A percentile compares a stretch with the other conserved stretches of the same genome.
Evolutionary conservation across 139 green algal species (phyloP).

Genomic region (Haematococcus lacustris): DNA sequence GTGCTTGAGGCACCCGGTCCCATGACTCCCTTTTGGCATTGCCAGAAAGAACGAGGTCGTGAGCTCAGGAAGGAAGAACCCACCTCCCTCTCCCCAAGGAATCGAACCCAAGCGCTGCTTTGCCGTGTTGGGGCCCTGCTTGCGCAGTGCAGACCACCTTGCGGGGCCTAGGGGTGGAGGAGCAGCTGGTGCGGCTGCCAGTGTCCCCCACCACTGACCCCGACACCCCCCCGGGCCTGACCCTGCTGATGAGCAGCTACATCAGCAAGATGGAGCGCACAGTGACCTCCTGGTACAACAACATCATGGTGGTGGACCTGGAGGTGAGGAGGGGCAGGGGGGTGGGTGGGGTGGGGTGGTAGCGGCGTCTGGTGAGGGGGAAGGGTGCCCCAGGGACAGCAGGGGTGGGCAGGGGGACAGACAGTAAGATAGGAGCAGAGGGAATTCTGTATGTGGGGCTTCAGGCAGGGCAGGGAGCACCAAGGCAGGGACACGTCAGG

Average conservation of each 20-base stretch:
- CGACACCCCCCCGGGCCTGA: constrained; percentile 35
- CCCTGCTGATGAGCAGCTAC: constrained; percentile 71
- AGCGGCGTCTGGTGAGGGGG: too few species aligned
- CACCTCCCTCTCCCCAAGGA: not conserved
- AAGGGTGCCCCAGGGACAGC: too few species aligned
- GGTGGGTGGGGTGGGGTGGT: too few species aligned
- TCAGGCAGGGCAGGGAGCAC: too few species aligned
- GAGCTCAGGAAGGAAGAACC: not conserved
- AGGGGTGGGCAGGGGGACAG: too few species aligned
- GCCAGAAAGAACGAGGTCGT: not conserved
- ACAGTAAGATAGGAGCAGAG: too few species aligned
- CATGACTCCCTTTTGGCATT: not conserved
- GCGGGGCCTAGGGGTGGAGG: constrained; percentile 62
- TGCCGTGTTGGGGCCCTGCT: not conserved
- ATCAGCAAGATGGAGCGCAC: constrained; percentile 52
- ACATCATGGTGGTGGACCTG: constrained; percentile 71
- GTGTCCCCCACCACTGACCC: constrained; percentile 10
- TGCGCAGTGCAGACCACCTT: constrained; percentile 45
- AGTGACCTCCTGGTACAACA: constrained; percentile 66
- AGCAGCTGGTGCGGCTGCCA: constrained; percentile 31
- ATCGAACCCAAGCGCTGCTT: not conserved
- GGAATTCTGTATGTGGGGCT: too few species aligned
- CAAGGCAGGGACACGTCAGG: too few species aligned
- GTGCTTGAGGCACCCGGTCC: not conserved
- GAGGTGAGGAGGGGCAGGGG: constrained; percentile 3